Base-by-base conservation (phyloP, 2,329 filamentous ascomycete genomes). In the Zasmidium citrigriseum region DNA sequence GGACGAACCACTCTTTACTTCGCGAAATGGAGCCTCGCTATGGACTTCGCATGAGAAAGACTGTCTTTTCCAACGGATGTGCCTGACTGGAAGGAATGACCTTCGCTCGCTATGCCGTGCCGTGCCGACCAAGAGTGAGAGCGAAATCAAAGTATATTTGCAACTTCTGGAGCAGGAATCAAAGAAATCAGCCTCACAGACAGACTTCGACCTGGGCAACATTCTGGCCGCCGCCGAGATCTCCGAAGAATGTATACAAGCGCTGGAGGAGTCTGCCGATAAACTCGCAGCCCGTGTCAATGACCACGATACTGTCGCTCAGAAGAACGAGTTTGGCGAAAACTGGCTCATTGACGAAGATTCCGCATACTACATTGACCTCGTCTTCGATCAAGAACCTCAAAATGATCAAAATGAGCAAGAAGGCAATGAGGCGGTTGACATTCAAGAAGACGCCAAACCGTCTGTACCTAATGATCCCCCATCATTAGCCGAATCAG, bases 11-110 rank as follows among this genome's bases (percentile, higher is more conserved):
- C 29, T 65, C 57, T 58, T 72, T 49, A 52, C 76, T 34, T 81
- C 82, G 1, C 89, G 91, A 67, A 76, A 92, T 52, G 92, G 91
- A 21, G 79, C 85, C 23, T 86, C 87, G 0, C 65, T 75, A 11
- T 98, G 93, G 93, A 86, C 83, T 0, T 60, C 82, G 0, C 66
- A 76, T 1, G 93, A 97, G 69, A 96, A 96, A 70, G 77, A 82
- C 1, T 65, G 78, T 0, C 83, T 96, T 58, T 96, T 91, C 71
- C 78, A 83, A 14, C 82, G 84, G 0, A 72, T 96, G 2, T 78
- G 82, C 1, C 83, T 83, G 0, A 79, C 89, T 1, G 91, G 91
- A 0, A 82, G 78, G 52, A 82, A 86, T 65, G 78, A 91, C 60
- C 67, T 89, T 0, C 74, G 75, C 1, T 83, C 81, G 1, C 88